Base-by-base conservation (phyloP, 1,284 basidiomycete genomes). In the Athelia psychrophila region DNA sequence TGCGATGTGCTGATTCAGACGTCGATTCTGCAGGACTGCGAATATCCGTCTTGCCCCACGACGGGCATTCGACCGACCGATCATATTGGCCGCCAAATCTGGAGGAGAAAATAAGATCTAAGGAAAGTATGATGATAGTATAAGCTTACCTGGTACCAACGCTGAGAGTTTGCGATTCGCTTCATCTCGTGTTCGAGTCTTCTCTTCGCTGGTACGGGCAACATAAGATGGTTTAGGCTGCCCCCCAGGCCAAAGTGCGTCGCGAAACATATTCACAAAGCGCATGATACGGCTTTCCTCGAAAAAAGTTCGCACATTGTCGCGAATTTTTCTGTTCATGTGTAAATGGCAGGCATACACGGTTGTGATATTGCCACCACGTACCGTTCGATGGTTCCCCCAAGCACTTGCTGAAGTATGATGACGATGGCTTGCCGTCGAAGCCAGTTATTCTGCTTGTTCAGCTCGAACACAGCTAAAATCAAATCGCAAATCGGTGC, bases 61-160 rank as follows among this genome's bases (percentile, higher is more conserved):
- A 6, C 94, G 81, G 10, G 95, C 94, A 65, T 98, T 98, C 2
- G 92, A 88, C 22, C 94, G 79, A 9, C 96, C 96, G 56, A 98
- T 96, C 85, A 98, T 93, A 63, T 96, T 98, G 5, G 95, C 93
- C 25, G 92, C 94, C 45, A 98, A 71, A 62, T 98, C 96, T 94
- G 56, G 35, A 32, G 46, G 33, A 30, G 23, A 47, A 22, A 44
- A 16, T 20, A 16, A 45, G 23, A 8, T 6, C 18, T 8, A 16
- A 20, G 19, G 40, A 42, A 8, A 18, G 24, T 48, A 2, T 3
- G 18, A 18, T n/a, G 25, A 45, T 33, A 47, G 48, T 30, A 55
- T 64, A 30, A 27, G 57, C 75, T 36, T 64, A 92, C 94, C 93
- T 62, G 96, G 95, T 56, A 99, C 88, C 40, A 98, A 75, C 20